Conservation (phyloP, 2,329 filamentous ascomycete species). For the Sclerotinia spermophila region DNA sequence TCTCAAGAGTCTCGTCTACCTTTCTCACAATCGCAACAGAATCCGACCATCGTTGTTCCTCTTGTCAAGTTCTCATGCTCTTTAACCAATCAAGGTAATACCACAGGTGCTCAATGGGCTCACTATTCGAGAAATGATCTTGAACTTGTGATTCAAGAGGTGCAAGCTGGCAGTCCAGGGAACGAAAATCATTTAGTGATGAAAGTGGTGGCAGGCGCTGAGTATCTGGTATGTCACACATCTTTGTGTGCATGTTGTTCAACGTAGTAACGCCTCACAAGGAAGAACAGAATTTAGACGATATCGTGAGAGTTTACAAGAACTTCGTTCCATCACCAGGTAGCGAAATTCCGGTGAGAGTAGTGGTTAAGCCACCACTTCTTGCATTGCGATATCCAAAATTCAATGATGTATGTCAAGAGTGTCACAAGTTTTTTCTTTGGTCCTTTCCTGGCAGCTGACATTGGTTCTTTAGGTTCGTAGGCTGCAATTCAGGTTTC, state of each 20-base stretch:
- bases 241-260: background rate
- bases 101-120: constrained; percentile 30
- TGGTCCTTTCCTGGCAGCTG: background rate
- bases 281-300: constrained; percentile 35
- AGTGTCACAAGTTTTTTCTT: background rate
- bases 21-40: constrained; percentile 21
- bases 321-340: constrained; percentile 24
- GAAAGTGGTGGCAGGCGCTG: constrained; percentile 41
- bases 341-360: constrained; percentile 34
- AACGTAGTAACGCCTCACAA: constrained; percentile 20
- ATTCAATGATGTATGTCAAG: constrained; percentile 28
- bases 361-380: constrained; percentile 35
- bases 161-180: constrained; percentile 24
- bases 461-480: constrained; percentile 37
- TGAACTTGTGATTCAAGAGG: constrained; percentile 30
- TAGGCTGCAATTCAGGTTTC: constrained; percentile 45
- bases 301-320: constrained; percentile 26
- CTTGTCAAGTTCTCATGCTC: constrained; percentile 36
- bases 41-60: constrained; percentile 27
- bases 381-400: constrained; percentile 40
- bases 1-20: constrained; percentile 11
- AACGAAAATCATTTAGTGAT: constrained; percentile 31
- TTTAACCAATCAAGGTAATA: constrained; percentile 25
- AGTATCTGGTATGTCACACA: constrained; percentile 41
- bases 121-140: constrained; percentile 33